Evolutionary conservation across 2,329 filamentous ascomycete genomes (phyloP), one percentile per base, ranked within the genome.

Genomic region (Botrytis sinoallii): DNA sequence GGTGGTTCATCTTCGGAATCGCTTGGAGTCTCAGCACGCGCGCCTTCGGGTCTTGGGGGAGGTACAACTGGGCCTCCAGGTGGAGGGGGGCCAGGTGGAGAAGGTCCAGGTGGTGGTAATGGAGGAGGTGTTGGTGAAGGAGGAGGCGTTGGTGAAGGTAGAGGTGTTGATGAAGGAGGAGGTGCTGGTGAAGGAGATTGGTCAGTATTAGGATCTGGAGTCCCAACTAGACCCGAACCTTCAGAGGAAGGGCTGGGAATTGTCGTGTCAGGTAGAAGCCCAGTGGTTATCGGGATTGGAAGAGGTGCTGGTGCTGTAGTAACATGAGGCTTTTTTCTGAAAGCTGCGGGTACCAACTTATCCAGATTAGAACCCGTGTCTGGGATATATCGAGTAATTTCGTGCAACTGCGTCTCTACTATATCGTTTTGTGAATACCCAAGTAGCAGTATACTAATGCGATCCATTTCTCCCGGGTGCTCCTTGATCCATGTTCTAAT

Each of bases 81-180:
- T 29, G 44, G 44, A 14, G 40, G 40, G 3, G 12, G 40, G 2
- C 3, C 5, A 35, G 52, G 8, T 22, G 32, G 44, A 4, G 42
- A 18, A 35, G 29, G 64, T 14, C 2, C 1, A 35, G 52, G 8
- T 16, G 32, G 44, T 8, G 20, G n/a, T 32, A 3, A 32, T 9
- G 42, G n/a, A n/a, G 42, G 64, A 44, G 40, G 14, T 3, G 3
- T 1, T 14, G 38, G 4, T 16, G 44, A 22, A 14, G 20, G 25
- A 7, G 64, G 16, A 7, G 40, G 40, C 0, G 6, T 0, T 4
- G 64, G 12, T 32, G 32, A 32, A 32, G 42, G 60, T 18, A 42
- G 63, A 46, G 63, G n/a, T 29, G 61, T 32, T 32, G n/a, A 42
- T 65, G 63, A 65, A 25, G 42, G 60, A n/a, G 63, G 63, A 46